A percentile compares a stretch with the other conserved stretches of the same genome.
phyloP scores from a whole-genome alignment of 2,329 filamentous ascomycete species.

The Calonectria pseudoturangicola region DNA sequence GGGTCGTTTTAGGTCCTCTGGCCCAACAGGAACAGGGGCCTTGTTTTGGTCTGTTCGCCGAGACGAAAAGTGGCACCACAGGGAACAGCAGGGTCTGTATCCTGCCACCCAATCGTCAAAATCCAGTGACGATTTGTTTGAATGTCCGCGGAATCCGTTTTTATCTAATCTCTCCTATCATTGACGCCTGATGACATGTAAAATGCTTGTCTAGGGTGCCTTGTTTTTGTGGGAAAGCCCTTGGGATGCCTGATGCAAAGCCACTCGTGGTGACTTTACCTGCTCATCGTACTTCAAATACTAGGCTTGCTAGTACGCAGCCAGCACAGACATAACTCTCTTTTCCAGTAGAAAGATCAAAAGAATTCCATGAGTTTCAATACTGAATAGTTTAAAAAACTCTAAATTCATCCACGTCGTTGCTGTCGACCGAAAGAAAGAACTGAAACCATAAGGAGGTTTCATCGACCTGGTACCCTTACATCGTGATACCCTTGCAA shows the following conservation, averaged over 20 bases:
- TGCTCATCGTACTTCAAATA: no score
- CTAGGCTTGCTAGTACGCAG: no score
- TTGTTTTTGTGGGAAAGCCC: background rate
- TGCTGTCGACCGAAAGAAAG: background rate
- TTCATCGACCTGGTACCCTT: slow-evolving; percentile 7
- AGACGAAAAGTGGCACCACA: slow-evolving; percentile 34
- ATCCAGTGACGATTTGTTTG: slow-evolving; percentile 9
- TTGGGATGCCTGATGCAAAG: background rate
- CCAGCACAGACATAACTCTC: no score
- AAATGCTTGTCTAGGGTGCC: background rate
- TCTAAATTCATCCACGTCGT: slow-evolving; percentile 13
- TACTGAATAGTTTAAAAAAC: background rate
- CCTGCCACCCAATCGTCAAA: slow-evolving; percentile 6
- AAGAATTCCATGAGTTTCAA: background rate
- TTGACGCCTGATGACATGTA: slow-evolving; percentile 10
- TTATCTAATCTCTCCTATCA: background rate
- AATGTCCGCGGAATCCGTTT: background rate
- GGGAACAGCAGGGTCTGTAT: background rate
- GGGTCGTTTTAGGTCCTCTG: slow-evolving; percentile 40
- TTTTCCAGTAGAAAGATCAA: background rate
- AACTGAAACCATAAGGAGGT: slow-evolving; percentile 16
- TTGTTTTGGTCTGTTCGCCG: slow-evolving; percentile 29
- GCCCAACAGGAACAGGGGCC: slow-evolving; percentile 21
- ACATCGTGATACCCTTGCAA: background rate
- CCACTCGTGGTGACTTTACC: background rate